Evolutionary conservation across 768 basidiomycete genomes (phyloP), one percentile per base, ranked within the genome.

Genomic region (Artomyces pyxidatus): DNA sequence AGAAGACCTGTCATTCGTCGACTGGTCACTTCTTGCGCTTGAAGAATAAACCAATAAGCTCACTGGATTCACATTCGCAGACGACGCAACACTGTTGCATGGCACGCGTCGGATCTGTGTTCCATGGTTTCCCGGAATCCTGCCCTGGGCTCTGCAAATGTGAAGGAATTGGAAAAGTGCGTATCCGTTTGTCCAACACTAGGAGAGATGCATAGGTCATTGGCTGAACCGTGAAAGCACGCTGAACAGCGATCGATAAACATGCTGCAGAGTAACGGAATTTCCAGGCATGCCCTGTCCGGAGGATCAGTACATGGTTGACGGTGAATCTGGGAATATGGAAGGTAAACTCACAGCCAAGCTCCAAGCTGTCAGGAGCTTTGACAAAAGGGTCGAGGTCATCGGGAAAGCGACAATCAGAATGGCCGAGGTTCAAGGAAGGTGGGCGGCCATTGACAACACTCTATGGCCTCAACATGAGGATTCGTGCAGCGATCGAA

Each of bases 371-470:
- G 45, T 74, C 71, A 14, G 59, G 55, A 14, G 61, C 48, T 42
- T 63, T 65, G 22, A 60, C 50, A 8, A 52, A 50, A 9, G 68
- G 59, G 16, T 70, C 65, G 10, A 64, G 49, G 52, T 78, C 75
- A 19, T 73, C 70, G 4, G 78, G 76, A 54, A 77, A 75, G 39
- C 67, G 66, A 57, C 76, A 78, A 50, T 79, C 76, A 16, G 71
- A 68, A 55, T 76, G 68, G 45, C 71, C 67, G n/a, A 76, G 63
- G 37, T 65, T 61, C 23, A 78, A 53, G 9, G 71, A 62, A 7
- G 74, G 72, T 5, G 77, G 74, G 7, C 78, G 65, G n/a, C 77
- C 77, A 52, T 72, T 71, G 14, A 73, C 66, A 47, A 78, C 62
- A 46, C 72, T 69, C 74, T 77, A 41, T 44, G 4, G 10, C 27